Evolutionary conservation across 768 basidiomycete species (phyloP).

Genomic region (Lentinula sp.): DNA sequence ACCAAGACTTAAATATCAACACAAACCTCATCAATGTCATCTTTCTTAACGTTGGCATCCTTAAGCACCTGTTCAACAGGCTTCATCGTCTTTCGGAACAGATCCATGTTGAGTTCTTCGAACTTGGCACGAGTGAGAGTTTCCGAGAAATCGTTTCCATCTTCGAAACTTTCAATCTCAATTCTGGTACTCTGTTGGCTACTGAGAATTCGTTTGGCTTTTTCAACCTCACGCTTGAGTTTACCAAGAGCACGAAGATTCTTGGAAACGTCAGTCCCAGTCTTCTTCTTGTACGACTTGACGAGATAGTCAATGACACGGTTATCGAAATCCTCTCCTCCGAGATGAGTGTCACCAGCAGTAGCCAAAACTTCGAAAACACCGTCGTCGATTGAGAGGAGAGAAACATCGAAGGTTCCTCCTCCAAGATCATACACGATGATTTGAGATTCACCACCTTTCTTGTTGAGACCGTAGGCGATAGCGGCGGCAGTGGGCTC

Average conservation of each 20-base stretch:
- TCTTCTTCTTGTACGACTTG: conserved; percentile 90
- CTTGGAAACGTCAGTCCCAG: conserved; percentile 72
- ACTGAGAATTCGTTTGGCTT: conserved; percentile 90
- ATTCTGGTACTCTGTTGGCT: conserved; percentile 86
- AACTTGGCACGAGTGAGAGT: conserved; percentile 97
- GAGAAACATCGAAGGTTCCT: conserved; percentile 98
- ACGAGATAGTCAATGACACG: conserved; percentile 85
- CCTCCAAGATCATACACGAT: conserved; percentile 98
- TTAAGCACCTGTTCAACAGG: conserved; percentile 98
- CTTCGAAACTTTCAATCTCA: conserved; percentile 95
- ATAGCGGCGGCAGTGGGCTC: conserved; percentile 97
- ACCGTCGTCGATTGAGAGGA: conserved; percentile 90
- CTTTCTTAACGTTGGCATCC: conserved; percentile 98
- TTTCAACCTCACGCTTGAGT: conserved; percentile 90
- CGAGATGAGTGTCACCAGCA: conserved; percentile 91
- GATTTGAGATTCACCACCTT: conserved; percentile 89
- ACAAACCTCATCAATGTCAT: conserved; percentile 80
- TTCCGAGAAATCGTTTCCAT: conserved; percentile 96
- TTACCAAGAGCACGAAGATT: conserved; percentile 86
- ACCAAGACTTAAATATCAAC: conserved; percentile 10
- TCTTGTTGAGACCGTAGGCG: conserved; percentile 98
- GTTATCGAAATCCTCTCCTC: conserved; percentile 96
- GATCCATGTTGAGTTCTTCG: conserved; percentile 97
- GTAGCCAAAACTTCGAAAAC: conserved; percentile 89
- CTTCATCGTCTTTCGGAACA: conserved; percentile 99